These are phyloP conservation scores for Rosa multiflora DNA, from an alignment of 306 rosid genomes.

Conservation along the genomic window DNA sequence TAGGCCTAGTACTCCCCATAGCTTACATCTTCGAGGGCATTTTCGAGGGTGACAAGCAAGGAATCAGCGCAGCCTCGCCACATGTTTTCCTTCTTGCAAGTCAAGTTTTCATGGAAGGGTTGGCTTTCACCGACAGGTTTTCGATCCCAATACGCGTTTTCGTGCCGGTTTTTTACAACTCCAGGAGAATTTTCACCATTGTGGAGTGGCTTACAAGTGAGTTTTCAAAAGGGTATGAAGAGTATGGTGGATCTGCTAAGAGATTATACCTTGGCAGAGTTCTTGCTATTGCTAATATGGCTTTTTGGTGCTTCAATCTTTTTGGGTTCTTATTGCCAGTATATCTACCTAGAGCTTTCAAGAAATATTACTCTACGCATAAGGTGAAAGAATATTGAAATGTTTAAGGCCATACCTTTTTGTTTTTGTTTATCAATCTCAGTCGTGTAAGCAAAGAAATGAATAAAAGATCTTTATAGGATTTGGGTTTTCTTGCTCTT, in stretches of 20 bases:
- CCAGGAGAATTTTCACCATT: constrained; percentile 71
- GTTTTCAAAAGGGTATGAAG: constrained; percentile 45
- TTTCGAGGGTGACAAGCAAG: constrained; percentile 71
- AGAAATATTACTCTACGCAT: constrained; percentile 46
- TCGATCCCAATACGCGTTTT: constrained; percentile 74
- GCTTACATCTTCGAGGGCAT: constrained; percentile 71
- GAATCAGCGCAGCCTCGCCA: constrained; percentile 80
- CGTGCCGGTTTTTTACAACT: constrained; percentile 73
- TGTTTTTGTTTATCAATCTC: background rate
- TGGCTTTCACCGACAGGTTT: constrained; percentile 47
- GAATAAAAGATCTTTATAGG: background rate
- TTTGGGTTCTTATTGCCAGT: constrained; percentile 88
- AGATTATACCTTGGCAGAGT: constrained; percentile 57
- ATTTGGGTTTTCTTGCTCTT: background rate
- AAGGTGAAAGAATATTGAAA: constrained; percentile 38
- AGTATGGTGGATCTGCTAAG: constrained; percentile 46
- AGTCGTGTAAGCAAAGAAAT: background rate
- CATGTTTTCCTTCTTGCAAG: constrained; percentile 82
- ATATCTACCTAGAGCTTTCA: constrained; percentile 86
- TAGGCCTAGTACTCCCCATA: constrained; percentile 73
- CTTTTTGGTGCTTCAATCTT: constrained; percentile 84
- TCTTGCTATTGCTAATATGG: constrained; percentile 84
- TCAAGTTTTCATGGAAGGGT: constrained; percentile 89
- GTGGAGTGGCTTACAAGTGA: constrained; percentile 75
- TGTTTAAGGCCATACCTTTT: background rate